Conservation (phyloP, 768 basidiomycete species). For the Phaffia australis region DNA sequence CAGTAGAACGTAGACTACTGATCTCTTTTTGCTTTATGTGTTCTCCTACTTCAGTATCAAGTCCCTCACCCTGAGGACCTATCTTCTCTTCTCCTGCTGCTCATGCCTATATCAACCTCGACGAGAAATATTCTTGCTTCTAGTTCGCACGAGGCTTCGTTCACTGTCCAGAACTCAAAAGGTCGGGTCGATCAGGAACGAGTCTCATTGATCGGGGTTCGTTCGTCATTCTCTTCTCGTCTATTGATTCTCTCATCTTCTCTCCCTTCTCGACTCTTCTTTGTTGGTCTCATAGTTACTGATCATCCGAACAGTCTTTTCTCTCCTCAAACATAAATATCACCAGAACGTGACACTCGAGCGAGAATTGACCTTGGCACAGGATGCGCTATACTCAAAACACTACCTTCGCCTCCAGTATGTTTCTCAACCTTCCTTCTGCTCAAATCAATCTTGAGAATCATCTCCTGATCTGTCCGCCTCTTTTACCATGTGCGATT, state of each 20-base stretch:
- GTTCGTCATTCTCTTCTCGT: not conserved
- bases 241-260: not conserved
- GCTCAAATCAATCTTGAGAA: too few species aligned
- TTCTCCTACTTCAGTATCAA: slow-evolving; percentile 4
- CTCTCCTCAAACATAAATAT: not conserved
- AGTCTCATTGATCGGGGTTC: slow-evolving; percentile 18
- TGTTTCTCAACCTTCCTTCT: not conserved
- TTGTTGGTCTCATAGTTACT: not conserved
- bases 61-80: slow-evolving; percentile 11
- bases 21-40: not conserved
- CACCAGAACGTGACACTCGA: slow-evolving; percentile 11
- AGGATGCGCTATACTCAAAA: not conserved
- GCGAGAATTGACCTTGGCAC: slow-evolving; percentile 9
- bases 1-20: not conserved
- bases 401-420: slow-evolving; percentile 16
- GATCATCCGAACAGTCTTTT: not conserved
- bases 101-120: slow-evolving; percentile 22
- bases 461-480: not conserved
- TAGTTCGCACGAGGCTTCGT: not conserved
- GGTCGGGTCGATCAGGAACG: slow-evolving; percentile 12
- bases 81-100: slow-evolving; percentile 11
- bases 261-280: not conserved
- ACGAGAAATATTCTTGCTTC: slow-evolving; percentile 6
- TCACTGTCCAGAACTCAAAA: slow-evolving; percentile 4
- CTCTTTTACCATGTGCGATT: not conserved